These are phyloP conservation scores for Sequoiadendron giganteum DNA, from an alignment of 75 land plant species.

Conservation along the genomic window DNA sequence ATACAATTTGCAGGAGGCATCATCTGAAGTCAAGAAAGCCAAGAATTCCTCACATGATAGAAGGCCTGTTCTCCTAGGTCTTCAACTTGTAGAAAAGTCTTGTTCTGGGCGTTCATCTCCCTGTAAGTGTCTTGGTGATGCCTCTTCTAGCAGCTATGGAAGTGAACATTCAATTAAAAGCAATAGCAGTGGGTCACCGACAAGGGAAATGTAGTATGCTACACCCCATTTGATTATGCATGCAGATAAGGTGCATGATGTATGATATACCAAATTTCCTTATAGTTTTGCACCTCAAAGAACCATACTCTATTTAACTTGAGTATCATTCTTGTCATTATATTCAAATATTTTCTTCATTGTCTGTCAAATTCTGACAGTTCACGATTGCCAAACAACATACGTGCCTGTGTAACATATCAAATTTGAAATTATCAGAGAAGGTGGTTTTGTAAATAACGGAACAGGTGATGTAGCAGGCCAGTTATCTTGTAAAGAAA, in stretches of 20 bases:
- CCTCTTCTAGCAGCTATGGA: slow-evolving; percentile 9
- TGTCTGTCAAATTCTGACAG: background rate
- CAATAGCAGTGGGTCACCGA: background rate
- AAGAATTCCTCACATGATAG: background rate
- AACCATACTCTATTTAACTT: background rate
- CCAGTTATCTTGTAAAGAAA: background rate
- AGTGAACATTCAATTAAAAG: slow-evolving; percentile 3
- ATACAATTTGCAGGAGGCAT: slow-evolving; percentile 3
- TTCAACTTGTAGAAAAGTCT: slow-evolving; percentile 1
- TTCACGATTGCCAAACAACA: background rate
- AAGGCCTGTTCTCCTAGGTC: background rate
- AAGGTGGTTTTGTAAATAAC: background rate
- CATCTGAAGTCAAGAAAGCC: slow-evolving; percentile 7
- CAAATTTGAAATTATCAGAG: background rate
- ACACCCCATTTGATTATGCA: background rate
- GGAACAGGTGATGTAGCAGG: background rate
- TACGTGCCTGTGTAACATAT: background rate
- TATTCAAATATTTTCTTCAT: background rate
- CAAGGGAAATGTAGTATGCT: background rate
- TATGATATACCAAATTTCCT: background rate
- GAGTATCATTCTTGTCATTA: background rate
- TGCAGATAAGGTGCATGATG: background rate
- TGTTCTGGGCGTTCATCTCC: background rate
- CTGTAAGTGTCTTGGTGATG: slow-evolving; percentile 7
- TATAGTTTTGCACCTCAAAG: background rate